Percentiles rank a stretch among this genome's conserved stretches.
phyloP scores from a whole-genome alignment of 1,284 basidiomycete species.

The Irpex sp. region DNA sequence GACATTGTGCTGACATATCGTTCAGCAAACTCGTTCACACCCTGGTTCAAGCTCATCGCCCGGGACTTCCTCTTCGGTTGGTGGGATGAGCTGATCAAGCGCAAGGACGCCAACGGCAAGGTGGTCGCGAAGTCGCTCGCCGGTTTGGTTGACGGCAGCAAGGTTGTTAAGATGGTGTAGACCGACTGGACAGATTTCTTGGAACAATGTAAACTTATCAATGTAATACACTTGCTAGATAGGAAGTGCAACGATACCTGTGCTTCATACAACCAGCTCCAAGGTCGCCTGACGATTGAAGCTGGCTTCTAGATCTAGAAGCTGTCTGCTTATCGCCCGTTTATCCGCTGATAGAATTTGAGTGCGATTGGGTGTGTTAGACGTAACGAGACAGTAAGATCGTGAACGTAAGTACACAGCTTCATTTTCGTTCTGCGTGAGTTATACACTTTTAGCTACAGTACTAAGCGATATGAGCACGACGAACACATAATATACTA shows the following conservation, averaged over 20 bases:
- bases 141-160: conserved; percentile 68
- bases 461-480: no score
- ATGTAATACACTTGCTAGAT: background rate
- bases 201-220: background rate
- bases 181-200: background rate
- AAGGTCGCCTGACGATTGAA: no score
- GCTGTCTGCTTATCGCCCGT: background rate
- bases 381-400: no score
- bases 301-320: background rate
- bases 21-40: conserved; percentile 87
- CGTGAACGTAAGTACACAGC: no score
- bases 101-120: conserved; percentile 56
- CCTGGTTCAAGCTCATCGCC: conserved; percentile 99
- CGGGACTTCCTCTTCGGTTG: conserved; percentile 96
- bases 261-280: no score
- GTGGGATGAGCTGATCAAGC: conserved; percentile 89
- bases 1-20: background rate
- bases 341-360: background rate
- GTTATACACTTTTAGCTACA: no score
- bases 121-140: conserved; percentile 66
- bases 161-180: conserved; percentile 75
- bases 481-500: no score
- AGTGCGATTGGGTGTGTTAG: no score
- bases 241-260: no score
- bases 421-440: no score